Conservation (phyloP, 2,329 filamentous ascomycete genomes). For the Trichoderma sp. region DNA sequence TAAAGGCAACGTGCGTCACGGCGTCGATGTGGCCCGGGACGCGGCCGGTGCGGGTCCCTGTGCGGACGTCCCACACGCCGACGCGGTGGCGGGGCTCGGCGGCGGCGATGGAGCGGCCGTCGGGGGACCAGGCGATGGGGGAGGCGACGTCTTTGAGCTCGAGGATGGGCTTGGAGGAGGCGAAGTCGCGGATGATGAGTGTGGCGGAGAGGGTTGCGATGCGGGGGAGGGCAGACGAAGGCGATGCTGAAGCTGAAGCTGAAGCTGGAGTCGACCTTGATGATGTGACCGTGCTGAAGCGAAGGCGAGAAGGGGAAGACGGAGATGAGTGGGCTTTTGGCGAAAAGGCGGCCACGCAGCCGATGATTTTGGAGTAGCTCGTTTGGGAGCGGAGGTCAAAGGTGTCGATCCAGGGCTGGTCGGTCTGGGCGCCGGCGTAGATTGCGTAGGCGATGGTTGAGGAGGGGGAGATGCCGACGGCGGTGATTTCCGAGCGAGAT, state of each 20-base stretch:
- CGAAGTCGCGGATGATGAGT: constrained; percentile 40
- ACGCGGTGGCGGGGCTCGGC: constrained; percentile 38
- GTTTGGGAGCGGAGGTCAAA: constrained; percentile 39
- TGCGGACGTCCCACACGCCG: constrained; percentile 42
- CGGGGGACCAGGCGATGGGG: constrained; percentile 42
- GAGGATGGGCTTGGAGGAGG: constrained; percentile 38
- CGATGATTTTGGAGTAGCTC: constrained; percentile 39
- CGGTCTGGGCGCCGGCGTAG: constrained; percentile 38
- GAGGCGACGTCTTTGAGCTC: constrained; percentile 41
- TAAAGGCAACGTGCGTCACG: constrained; percentile 46
- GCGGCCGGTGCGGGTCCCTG: constrained; percentile 37
- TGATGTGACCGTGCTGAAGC: neutral
- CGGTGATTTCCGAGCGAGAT: constrained; percentile 41
- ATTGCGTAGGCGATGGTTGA: constrained; percentile 38
- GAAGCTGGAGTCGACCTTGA: neutral
- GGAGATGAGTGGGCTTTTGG: neutral
- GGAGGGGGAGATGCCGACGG: constrained; percentile 39
- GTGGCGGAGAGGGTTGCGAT: constrained; percentile 40
- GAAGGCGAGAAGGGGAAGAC: neutral
- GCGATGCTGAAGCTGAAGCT: neutral
- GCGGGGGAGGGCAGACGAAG: neutral
- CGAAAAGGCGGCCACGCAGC: constrained; percentile 40
- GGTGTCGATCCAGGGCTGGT: constrained; percentile 45
- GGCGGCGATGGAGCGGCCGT: constrained; percentile 40
- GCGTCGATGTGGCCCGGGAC: constrained; percentile 44